Percentiles rank a stretch among this genome's conserved stretches.
These are phyloP conservation scores for Hibiscus trionum DNA, from an alignment of 345 rosid species.

Conservation along the genomic window DNA sequence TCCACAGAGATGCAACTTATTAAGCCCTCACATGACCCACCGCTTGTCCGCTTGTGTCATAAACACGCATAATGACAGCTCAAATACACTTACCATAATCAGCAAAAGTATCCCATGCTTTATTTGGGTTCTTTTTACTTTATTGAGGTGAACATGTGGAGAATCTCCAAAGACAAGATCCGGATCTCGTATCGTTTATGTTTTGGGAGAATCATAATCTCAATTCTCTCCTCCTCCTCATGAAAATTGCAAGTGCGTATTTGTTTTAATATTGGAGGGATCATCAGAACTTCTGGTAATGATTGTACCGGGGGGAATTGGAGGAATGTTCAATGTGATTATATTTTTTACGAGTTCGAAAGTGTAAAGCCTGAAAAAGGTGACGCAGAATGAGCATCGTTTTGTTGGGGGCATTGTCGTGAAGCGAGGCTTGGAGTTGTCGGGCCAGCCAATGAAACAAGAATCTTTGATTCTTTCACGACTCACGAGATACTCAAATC, in stretches of 20 bases:
- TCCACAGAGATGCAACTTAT: neutral
- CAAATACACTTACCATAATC: neutral
- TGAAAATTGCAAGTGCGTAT: too few species aligned
- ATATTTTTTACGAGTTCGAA: neutral
- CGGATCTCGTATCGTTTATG: neutral
- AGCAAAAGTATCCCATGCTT: neutral
- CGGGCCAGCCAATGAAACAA: slow-evolving; percentile 5
- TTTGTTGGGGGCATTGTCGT: slow-evolving; percentile 17
- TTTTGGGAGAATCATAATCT: slow-evolving; percentile 15
- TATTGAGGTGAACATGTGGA: neutral
- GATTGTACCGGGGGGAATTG: slow-evolving; percentile 6
- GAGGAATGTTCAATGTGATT: neutral
- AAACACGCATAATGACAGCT: slow-evolving; percentile 7
- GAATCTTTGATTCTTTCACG: slow-evolving; percentile 20
- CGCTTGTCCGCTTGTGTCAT: neutral
- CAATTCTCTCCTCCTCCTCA: too few species aligned
- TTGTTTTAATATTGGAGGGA: neutral
- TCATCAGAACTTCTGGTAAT: neutral
- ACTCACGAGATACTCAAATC: slow-evolving; percentile 12
- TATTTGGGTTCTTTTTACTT: neutral
- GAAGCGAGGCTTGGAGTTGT: slow-evolving; percentile 1
- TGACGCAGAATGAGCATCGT: neutral
- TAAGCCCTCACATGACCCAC: neutral
- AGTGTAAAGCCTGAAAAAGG: neutral
- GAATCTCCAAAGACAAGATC: slow-evolving; percentile 6